These are phyloP conservation scores for Porphyrellus cyaneotinctus DNA, from an alignment of 768 basidiomycete genomes.

Conservation along the genomic window DNA sequence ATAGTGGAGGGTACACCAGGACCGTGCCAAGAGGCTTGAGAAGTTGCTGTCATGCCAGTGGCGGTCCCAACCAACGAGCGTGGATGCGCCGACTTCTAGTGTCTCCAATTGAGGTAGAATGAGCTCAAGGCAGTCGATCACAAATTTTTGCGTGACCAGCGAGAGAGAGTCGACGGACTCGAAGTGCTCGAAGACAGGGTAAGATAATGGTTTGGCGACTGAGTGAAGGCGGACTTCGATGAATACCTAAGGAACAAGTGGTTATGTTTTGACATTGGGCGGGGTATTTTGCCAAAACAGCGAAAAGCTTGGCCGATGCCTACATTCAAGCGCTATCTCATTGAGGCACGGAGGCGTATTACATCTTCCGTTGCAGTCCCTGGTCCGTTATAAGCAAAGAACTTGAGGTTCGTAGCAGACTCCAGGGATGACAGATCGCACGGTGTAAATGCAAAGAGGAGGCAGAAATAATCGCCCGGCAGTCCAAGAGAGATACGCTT, in stretches of 20 bases:
- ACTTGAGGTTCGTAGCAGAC: conserved; percentile 13
- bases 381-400: conserved; percentile 14
- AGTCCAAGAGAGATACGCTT: conserved; percentile 11
- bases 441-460: conserved; percentile 14
- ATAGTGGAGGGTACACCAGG: conserved; percentile 6
- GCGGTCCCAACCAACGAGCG: too few species aligned
- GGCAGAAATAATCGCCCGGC: conserved; percentile 9
- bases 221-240: too few species aligned
- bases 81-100: too few species aligned
- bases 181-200: too few species aligned
- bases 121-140: too few species aligned
- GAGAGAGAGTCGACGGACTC: too few species aligned
- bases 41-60: conserved; percentile 10
- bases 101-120: too few species aligned
- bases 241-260: conserved; percentile 16
- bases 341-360: conserved; percentile 2
- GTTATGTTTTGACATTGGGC: conserved; percentile 19
- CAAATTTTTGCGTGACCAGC: too few species aligned
- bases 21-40: conserved; percentile 16
- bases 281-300: conserved; percentile 6
- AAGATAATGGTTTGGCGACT: too few species aligned
- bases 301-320: too few species aligned
- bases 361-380: background rate
- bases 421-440: conserved; percentile 18
- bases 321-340: conserved; percentile 15